phyloP scores from a whole-genome alignment of 257 asterid genomes.

The Ophiorrhiza pumila region DNA sequence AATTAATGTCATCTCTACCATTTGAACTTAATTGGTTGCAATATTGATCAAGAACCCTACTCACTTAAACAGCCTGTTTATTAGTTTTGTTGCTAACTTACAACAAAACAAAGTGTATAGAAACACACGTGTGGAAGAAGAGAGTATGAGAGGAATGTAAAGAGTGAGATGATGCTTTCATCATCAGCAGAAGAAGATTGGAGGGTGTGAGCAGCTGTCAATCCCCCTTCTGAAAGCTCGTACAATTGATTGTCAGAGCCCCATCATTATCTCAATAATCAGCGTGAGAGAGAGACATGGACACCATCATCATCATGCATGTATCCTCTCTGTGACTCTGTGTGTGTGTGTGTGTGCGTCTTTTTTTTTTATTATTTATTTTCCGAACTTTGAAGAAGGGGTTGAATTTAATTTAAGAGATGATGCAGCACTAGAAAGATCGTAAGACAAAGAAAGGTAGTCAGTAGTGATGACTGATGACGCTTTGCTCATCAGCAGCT shows the following conservation, averaged over 20 bases:
- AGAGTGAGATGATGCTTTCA: slow-evolving; percentile 17
- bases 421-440: neutral
- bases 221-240: slow-evolving; percentile 20
- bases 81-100: too few relatives aligned
- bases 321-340: too few relatives aligned
- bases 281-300: slow-evolving; percentile 32
- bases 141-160: slow-evolving; percentile 4
- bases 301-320: too few relatives aligned
- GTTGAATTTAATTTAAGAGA: too few relatives aligned
- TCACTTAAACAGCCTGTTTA: too few relatives aligned
- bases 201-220: slow-evolving; percentile 26
- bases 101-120: too few relatives aligned
- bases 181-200: slow-evolving; percentile 25
- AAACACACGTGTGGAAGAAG: neutral
- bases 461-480: slow-evolving; percentile 21
- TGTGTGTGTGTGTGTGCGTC: neutral
- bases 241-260: slow-evolving; percentile 45
- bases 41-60: too few relatives aligned
- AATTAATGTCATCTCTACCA: too few relatives aligned
- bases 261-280: slow-evolving; percentile 72
- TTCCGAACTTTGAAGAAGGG: neutral
- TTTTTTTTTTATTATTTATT: neutral
- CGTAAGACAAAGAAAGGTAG: neutral
- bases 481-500: neutral
- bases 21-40: too few relatives aligned